These are phyloP conservation scores for Aspergillus ellipticus DNA, from an alignment of 495 filamentous ascomycete species.

Conservation along the genomic window DNA sequence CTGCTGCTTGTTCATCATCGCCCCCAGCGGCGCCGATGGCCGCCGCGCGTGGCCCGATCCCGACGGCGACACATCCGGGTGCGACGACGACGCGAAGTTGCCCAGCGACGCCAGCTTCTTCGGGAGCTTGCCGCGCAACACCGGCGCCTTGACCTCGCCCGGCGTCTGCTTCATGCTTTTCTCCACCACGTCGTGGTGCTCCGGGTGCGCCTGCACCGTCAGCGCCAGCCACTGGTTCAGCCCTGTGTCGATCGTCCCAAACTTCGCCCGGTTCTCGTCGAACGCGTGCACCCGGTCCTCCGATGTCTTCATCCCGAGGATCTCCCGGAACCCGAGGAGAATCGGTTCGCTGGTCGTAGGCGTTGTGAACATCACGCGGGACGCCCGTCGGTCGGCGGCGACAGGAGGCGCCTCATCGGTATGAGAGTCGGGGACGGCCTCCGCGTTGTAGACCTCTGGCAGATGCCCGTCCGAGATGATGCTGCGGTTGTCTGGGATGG, in stretches of 20 bases:
- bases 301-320: constrained; percentile 57
- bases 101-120: constrained; percentile 43
- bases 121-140: constrained; percentile 44
- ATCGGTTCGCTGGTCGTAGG: constrained; percentile 32
- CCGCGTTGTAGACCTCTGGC: constrained; percentile 11
- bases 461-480: constrained; percentile 9
- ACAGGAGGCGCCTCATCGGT: constrained; percentile 7
- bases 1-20: constrained; percentile 39
- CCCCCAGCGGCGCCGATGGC: constrained; percentile 35
- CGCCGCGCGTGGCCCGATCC: constrained; percentile 32
- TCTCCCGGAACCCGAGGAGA: constrained; percentile 64
- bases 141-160: constrained; percentile 27
- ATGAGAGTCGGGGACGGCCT: constrained; percentile 1
- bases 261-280: constrained; percentile 64
- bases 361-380: constrained; percentile 1
- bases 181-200: constrained; percentile 44
- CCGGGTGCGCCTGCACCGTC: constrained; percentile 47
- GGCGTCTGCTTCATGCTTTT: constrained; percentile 30
- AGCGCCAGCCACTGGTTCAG: constrained; percentile 66
- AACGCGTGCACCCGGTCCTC: constrained; percentile 66
- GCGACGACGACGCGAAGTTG: constrained; percentile 33
- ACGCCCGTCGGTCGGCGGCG: not conserved
- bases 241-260: constrained; percentile 68
- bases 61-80: constrained; percentile 43
- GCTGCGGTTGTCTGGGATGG: constrained; percentile 15